Conservation (phyloP, 176 grass and related monocot species). For the Zoysia japonica region DNA sequence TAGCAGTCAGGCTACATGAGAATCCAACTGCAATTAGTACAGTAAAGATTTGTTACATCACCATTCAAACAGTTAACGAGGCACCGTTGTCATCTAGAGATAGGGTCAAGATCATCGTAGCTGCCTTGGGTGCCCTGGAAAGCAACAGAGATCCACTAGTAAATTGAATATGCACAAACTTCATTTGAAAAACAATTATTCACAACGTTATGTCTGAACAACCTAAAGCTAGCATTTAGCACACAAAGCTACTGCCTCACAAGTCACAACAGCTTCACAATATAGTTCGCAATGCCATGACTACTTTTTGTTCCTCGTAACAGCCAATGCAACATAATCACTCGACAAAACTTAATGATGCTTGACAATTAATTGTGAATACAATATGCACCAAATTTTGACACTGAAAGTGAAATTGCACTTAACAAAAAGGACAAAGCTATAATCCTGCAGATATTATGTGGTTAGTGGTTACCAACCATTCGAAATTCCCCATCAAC, state of each 20-base stretch:
- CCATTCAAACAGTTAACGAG: slow-evolving; percentile 68
- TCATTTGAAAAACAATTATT: neutral
- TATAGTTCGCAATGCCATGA: slow-evolving; percentile 4
- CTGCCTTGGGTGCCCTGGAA: slow-evolving; percentile 92
- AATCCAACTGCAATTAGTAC: slow-evolving; percentile 9
- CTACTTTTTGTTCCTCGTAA: neutral
- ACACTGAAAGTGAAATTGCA: neutral
- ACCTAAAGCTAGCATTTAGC: neutral
- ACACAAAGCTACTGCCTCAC: neutral
- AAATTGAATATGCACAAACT: slow-evolving; percentile 1
- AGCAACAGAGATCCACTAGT: slow-evolving; percentile 31
- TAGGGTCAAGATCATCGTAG: slow-evolving; percentile 87
- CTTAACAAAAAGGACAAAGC: neutral
- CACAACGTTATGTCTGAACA: neutral
- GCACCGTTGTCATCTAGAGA: slow-evolving; percentile 79
- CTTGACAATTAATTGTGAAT: neutral
- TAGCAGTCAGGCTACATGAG: slow-evolving; percentile 26
- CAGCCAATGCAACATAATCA: slow-evolving; percentile 10
- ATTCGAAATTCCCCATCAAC: slow-evolving; percentile 8
- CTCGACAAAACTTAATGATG: neutral
- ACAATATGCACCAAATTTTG: neutral
- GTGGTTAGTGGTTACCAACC: neutral
- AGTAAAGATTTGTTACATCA: neutral
- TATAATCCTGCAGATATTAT: slow-evolving; percentile 5
- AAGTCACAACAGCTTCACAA: neutral